Conservation (phyloP, 2,329 filamentous ascomycete genomes). For the Harringtonia lauricola region DNA sequence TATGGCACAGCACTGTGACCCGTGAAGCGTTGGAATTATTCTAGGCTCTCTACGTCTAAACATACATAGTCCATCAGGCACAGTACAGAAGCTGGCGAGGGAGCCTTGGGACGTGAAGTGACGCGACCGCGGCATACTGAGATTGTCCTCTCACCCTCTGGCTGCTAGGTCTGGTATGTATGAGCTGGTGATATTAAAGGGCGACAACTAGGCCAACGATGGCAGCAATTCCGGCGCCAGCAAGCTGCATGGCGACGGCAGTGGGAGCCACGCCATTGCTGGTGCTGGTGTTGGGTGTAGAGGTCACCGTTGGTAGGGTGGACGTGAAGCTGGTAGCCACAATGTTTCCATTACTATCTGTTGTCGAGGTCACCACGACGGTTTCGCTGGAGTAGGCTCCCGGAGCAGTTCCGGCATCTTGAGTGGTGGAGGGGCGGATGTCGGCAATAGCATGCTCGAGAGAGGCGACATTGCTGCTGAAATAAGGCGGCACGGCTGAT, state of each 20-base stretch:
- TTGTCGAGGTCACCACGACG: conserved; percentile 14
- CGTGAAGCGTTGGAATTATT: too few species aligned
- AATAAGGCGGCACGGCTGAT: conserved; percentile 7
- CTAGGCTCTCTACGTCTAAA: too few species aligned
- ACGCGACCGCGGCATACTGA: too few species aligned
- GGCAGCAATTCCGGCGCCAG: background rate
- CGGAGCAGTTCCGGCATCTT: too few species aligned
- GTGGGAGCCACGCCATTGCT: conserved; percentile 6
- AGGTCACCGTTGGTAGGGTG: conserved; percentile 8
- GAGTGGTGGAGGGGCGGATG: conserved; percentile 9
- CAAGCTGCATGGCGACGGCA: background rate
- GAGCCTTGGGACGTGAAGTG: too few species aligned
- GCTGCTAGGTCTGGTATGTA: too few species aligned
- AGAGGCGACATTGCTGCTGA: conserved; percentile 5
- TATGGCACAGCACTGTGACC: too few species aligned
- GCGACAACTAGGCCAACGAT: background rate
- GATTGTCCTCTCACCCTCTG: too few species aligned
- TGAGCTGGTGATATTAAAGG: too few species aligned
- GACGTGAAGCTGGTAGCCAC: conserved; percentile 14
- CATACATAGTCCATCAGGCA: too few species aligned
- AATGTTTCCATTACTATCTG: conserved; percentile 14
- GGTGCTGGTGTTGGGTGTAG: conserved; percentile 2
- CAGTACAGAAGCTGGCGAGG: too few species aligned
- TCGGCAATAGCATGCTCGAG: conserved; percentile 13
- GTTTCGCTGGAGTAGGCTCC: conserved; percentile 10